A percentile compares a stretch with the other conserved stretches of the same genome.
These are phyloP conservation scores for Leptographium lundbergii DNA, from an alignment of 2,329 filamentous ascomycete species.

Conservation along the genomic window DNA sequence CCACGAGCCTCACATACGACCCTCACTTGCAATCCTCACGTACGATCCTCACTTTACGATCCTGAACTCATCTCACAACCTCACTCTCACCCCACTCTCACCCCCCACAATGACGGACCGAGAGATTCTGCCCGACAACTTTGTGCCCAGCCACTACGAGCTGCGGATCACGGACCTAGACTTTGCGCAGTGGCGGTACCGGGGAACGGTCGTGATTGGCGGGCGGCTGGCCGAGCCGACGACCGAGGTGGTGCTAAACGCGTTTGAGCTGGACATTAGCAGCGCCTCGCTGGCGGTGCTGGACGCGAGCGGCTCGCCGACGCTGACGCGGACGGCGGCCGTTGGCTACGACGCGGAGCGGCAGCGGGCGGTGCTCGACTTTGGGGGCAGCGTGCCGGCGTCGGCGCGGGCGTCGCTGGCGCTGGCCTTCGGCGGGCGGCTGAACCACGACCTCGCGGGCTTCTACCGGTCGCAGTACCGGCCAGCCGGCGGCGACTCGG, in stretches of 20 bases:
- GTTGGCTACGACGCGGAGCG: conserved; percentile 64
- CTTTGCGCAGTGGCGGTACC: conserved; percentile 61
- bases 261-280: conserved; percentile 69
- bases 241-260: conserved; percentile 71
- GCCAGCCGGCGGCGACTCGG: conserved; percentile 39
- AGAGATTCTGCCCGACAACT: conserved; percentile 47
- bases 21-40: too few species aligned
- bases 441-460: conserved; percentile 94
- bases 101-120: conserved; percentile 40
- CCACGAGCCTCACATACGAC: too few species aligned
- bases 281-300: conserved; percentile 43
- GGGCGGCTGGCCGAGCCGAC: conserved; percentile 58
- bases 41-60: too few species aligned
- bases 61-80: too few species aligned
- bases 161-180: conserved; percentile 73
- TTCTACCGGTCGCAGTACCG: conserved; percentile 87
- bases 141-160: conserved; percentile 78
- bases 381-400: conserved; percentile 35
- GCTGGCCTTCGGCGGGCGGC: conserved; percentile 54
- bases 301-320: conserved; percentile 26
- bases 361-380: conserved; percentile 70
- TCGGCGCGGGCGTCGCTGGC: conserved; percentile 42
- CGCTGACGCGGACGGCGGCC: conserved; percentile 45
- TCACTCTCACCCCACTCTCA: not conserved
- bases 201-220: conserved; percentile 69